Conservation (phyloP, 1,284 basidiomycete species). For the Moesziomyces antarcticus region DNA sequence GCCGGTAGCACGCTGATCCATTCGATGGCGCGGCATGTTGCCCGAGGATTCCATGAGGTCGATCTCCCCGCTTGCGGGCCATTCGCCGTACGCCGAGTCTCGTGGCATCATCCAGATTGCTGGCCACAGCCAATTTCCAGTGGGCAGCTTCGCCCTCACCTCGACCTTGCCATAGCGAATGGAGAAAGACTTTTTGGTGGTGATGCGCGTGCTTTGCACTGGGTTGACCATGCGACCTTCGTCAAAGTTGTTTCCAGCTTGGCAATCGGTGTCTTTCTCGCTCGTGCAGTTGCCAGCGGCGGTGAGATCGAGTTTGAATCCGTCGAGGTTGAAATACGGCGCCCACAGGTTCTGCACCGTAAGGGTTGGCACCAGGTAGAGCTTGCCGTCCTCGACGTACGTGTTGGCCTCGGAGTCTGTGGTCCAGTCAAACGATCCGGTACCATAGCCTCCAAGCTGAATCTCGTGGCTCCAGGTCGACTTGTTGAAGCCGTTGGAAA, state of each 20-base stretch:
- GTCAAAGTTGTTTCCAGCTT: slow-evolving; percentile 69
- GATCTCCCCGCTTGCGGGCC: slow-evolving; percentile 81
- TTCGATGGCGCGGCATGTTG: slow-evolving; percentile 73
- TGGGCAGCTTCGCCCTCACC: slow-evolving; percentile 81
- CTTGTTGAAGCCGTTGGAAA: slow-evolving; percentile 73
- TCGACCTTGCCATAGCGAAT: slow-evolving; percentile 85
- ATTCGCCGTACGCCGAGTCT: slow-evolving; percentile 76
- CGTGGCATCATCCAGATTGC: slow-evolving; percentile 86
- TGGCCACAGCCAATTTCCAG: slow-evolving; percentile 80
- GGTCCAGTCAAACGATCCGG: slow-evolving; percentile 88
- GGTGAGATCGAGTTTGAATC: slow-evolving; percentile 82
- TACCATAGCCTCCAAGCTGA: slow-evolving; percentile 85
- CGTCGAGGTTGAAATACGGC: slow-evolving; percentile 75
- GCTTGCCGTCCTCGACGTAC: slow-evolving; percentile 77
- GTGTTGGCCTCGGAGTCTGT: slow-evolving; percentile 82
- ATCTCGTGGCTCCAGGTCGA: slow-evolving; percentile 80
- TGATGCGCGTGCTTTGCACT: slow-evolving; percentile 80
- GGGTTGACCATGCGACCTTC: slow-evolving; percentile 76
- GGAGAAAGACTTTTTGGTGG: slow-evolving; percentile 74
- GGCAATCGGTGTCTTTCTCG: slow-evolving; percentile 71
- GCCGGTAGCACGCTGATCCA: slow-evolving; percentile 68
- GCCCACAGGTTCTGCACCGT: slow-evolving; percentile 79
- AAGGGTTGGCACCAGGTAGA: slow-evolving; percentile 85
- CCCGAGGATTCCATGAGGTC: slow-evolving; percentile 78
- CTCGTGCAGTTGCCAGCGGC: slow-evolving; percentile 76